Base-by-base conservation (phyloP, 345 rosid species). In the Moricandia arvensis region DNA sequence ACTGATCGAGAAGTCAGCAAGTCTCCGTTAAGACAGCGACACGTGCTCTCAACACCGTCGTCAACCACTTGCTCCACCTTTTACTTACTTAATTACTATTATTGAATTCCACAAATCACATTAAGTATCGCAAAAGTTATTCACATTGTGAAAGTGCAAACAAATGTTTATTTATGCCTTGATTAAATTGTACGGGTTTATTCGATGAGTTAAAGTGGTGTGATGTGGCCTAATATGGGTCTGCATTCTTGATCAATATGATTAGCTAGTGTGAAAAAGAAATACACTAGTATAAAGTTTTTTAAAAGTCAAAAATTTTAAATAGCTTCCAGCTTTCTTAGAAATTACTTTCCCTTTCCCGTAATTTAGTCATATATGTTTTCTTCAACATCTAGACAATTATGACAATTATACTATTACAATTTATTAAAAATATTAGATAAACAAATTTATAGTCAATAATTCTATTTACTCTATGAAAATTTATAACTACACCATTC, bases 1-100 rank as follows among this genome's bases (percentile, higher is more conserved):
- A 68, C 62, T 73, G 75, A 79, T 73, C 82, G 79, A 79, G 82
- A 79, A 79, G 78, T 79, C 75, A 73, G 82, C 75, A 68, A 73
- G 74, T 73, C 67, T 68, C 82, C 75, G 66, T 79, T 79, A 43
- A 68, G 75, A 79, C 82, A 79, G 70, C 78, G 82, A 79, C 82
- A 79, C 82, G 82, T 79, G 82, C 78, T 79, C 75, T 79, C 71
- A 66, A 79, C 74, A 57, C 75, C 74, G 70, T 68, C 74, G 74
- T 73, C 60, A 79, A 73, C 81, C 79, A 79, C 75, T 79, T 79
- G 78, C 74, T 49, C 51, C 45, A 3, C 54, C 29, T 59, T 72
- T 77, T 64, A 41, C 68, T 51, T 57, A 35, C 60, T 51, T 57
- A 35, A 55, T 57, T 27, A 66, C 63, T 37, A 58, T 21, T 62